Percentiles rank a stretch among this genome's conserved stretches.
These are phyloP conservation scores for Nakazawaea peltata DNA, from an alignment of 805 yeast genomes.

Conservation along the genomic window DNA sequence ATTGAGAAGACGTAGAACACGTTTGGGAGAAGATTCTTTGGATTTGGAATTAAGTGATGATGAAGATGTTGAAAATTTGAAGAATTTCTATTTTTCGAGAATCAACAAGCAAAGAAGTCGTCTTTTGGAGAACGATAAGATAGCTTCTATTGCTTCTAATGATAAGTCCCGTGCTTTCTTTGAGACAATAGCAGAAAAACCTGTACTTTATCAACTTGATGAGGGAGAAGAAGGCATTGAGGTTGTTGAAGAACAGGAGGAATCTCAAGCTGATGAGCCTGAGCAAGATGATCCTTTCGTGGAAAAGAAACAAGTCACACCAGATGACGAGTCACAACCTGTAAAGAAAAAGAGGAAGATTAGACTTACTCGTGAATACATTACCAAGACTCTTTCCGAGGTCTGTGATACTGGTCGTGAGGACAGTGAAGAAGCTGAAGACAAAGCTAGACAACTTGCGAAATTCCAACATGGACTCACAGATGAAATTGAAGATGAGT, in stretches of 20 bases:
- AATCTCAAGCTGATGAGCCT: conserved; percentile 6
- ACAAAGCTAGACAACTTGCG: conserved; percentile 21
- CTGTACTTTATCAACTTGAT: conserved; percentile 21
- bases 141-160: conserved; percentile 36
- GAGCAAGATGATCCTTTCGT: conserved; percentile 5
- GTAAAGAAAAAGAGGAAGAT: conserved; percentile 24
- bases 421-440: conserved; percentile 20
- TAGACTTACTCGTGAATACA: conserved; percentile 44
- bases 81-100: conserved; percentile 25
- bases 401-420: conserved; percentile 28
- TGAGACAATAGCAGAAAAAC: conserved; percentile 46
- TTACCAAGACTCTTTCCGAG: conserved; percentile 49
- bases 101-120: conserved; percentile 38
- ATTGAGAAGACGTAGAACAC: conserved; percentile 51
- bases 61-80: conserved; percentile 48
- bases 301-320: background rate
- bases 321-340: no score
- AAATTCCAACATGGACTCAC: conserved; percentile 28
- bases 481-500: conserved; percentile 30
- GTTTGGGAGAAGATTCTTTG: conserved; percentile 41
- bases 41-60: conserved; percentile 53
- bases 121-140: conserved; percentile 36
- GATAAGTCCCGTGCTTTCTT: conserved; percentile 62
- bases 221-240: conserved; percentile 20
- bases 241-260: conserved; percentile 15